A percentile compares a stretch with the other conserved stretches of the same genome.
phyloP scores from a whole-genome alignment of 768 basidiomycete genomes.

The Lentinula edodes region DNA sequence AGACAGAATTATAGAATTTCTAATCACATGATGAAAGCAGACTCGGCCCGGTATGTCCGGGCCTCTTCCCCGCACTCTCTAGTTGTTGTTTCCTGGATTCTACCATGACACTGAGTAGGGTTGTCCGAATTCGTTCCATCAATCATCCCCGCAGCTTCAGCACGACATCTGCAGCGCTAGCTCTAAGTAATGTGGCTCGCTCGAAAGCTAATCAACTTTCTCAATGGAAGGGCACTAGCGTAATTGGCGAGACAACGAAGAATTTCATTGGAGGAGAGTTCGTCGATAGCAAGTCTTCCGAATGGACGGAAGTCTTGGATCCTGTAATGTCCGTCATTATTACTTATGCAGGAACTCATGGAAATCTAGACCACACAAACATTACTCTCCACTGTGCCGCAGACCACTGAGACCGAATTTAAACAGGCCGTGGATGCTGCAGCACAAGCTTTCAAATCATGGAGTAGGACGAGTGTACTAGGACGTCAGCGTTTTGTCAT shows the following conservation, averaged over 20 bases:
- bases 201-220: conserved; percentile 67
- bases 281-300: conserved; percentile 66
- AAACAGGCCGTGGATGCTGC: conserved; percentile 80
- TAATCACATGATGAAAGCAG: background rate
- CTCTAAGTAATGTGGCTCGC: conserved; percentile 50
- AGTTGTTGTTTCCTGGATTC: background rate
- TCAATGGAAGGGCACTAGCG: conserved; percentile 84
- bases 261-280: conserved; percentile 92
- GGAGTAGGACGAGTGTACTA: conserved; percentile 82
- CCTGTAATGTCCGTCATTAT: conserved; percentile 52
- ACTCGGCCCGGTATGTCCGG: background rate
- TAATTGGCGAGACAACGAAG: conserved; percentile 82
- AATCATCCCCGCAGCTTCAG: conserved; percentile 26
- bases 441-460: conserved; percentile 78
- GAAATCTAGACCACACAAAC: conserved; percentile 78
- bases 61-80: background rate
- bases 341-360: background rate
- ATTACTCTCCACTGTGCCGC: conserved; percentile 82
- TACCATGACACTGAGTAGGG: background rate
- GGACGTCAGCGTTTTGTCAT: conserved; percentile 84
- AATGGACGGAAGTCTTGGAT: conserved; percentile 87
- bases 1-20: background rate
- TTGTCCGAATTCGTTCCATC: background rate
- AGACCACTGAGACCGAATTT: conserved; percentile 80
- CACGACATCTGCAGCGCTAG: conserved; percentile 38